A percentile compares a stretch with the other conserved stretches of the same genome.
Conservation (phyloP, 73 alveolate genomes). For the Stentor coeruleus region DNA sequence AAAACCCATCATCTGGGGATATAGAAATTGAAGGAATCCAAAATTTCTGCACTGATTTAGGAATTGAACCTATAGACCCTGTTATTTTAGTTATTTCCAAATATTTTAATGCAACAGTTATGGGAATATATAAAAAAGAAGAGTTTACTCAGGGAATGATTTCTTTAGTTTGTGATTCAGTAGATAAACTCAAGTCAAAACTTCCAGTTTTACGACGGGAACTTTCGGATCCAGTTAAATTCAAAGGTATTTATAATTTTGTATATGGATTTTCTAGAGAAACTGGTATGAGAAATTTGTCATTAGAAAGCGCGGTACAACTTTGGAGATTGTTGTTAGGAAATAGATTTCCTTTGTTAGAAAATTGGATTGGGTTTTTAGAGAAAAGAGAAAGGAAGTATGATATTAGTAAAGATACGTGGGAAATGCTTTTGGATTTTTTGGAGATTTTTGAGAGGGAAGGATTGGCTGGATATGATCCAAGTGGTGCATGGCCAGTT, state of each 20-base stretch:
- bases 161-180: conserved; percentile 31
- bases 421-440: conserved; percentile 56
- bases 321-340: conserved; percentile 45
- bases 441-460: conserved; percentile 33
- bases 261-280: conserved; percentile 48
- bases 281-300: conserved; percentile 39
- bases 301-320: conserved; percentile 45
- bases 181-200: conserved; percentile 39
- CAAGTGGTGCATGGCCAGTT: conserved; percentile 59
- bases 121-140: conserved; percentile 52
- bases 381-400: conserved; percentile 32
- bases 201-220: conserved; percentile 32
- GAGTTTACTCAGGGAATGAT: conserved; percentile 52
- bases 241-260: conserved; percentile 46
- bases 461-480: conserved; percentile 42
- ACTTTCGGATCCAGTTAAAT: conserved; percentile 29
- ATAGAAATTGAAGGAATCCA: conserved; percentile 52
- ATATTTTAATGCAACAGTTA: conserved; percentile 51
- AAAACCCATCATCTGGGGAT: conserved; percentile 28
- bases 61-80: conserved; percentile 51
- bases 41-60: conserved; percentile 44
- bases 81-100: conserved; percentile 54
- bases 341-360: conserved; percentile 30
- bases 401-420: conserved; percentile 45
- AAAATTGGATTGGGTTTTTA: conserved; percentile 40